A percentile compares a stretch with the other conserved stretches of the same genome.
Evolutionary conservation across 2,329 filamentous ascomycete genomes (phyloP).

Genomic region (Metarhizium robertsii): DNA sequence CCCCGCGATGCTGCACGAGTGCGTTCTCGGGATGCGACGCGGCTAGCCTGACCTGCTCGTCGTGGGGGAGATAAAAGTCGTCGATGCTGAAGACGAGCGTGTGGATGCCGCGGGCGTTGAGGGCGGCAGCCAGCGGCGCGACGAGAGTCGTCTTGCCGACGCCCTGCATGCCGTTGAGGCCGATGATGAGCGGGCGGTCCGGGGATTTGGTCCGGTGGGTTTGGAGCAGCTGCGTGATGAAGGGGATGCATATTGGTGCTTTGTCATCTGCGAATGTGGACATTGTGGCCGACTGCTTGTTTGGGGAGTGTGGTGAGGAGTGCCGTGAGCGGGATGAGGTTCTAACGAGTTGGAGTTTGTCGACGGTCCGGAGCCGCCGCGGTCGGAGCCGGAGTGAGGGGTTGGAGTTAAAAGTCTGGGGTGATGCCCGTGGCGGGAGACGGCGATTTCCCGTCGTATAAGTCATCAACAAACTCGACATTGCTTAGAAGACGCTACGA

Average conservation of each 20-base stretch:
- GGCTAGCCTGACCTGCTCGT: slow-evolving; percentile 57
- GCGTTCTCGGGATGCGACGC: slow-evolving; percentile 58
- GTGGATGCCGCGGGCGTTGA: slow-evolving; percentile 47
- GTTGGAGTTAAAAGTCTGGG: background rate
- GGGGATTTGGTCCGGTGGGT: slow-evolving; percentile 32
- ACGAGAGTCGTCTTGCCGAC: slow-evolving; percentile 89
- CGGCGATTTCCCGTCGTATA: too few relatives aligned
- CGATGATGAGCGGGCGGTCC: slow-evolving; percentile 64
- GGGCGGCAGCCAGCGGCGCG: slow-evolving; percentile 50
- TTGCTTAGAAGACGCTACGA: too few relatives aligned
- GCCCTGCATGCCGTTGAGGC: slow-evolving; percentile 85
- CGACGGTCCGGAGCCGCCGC: background rate
- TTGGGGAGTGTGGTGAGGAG: background rate
- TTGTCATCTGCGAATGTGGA: slow-evolving; percentile 63
- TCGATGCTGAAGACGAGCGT: slow-evolving; percentile 75
- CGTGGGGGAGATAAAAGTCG: slow-evolving; percentile 76
- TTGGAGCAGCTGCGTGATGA: slow-evolving; percentile 55
- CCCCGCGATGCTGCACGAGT: slow-evolving; percentile 71
- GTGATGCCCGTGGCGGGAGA: background rate
- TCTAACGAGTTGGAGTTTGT: background rate
- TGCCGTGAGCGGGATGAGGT: background rate
- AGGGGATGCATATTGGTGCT: slow-evolving; percentile 66
- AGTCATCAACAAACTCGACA: too few relatives aligned
- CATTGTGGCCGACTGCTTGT: background rate
- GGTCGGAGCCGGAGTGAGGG: background rate